Evolutionary conservation across 2,329 filamentous ascomycete species (phyloP), one percentile per base, ranked within the genome.

Genomic region (Periconia sp.): DNA sequence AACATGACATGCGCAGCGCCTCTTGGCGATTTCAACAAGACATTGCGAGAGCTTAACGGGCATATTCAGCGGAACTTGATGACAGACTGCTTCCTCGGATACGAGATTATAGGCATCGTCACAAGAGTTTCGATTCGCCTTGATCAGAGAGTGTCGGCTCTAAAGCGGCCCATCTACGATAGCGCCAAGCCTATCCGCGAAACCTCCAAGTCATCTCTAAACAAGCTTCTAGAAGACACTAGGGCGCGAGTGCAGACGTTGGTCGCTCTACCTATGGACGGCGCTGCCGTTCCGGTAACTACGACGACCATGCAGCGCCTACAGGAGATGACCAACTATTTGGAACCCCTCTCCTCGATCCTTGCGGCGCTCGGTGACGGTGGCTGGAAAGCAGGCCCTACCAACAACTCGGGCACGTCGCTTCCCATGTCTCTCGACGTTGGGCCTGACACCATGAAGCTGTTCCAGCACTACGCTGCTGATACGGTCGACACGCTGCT

Each of bases 1-100:
- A 85, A 88, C 57, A 78, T 85, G 12, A 92, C 92, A 2, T 94
- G 89, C 65, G 86, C 90, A 59, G 77, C 82, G 23, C 82, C 92
- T 10, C 77, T 99, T 47, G 80, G 84, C 6, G 91, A 96, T 60
- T 87, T 97, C 56, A 85, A 87, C 5, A 85, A 89, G 56, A 96
- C 94, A 0, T 72, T 97, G 40, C 84, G 88, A 19, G 92, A 97
- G 61, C 78, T 99, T 22, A 96, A 97, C 68, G 80, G 83, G 36
- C 92, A 96, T 62, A 91, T 97, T 70, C 91, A 92, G 65, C 76
- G 81, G 28, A 92, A 96, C 63, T 75, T 96, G 26, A 82, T 85
- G 54, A 96, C 90, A 0, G 94, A 99, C 68, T 97, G 92, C 70
- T 97, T 89, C 67, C 80, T 99, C 35, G 91, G 91, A 6, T 99